Evolutionary conservation across 192 early-diverging fungal species (phyloP), one percentile per base, ranked within the genome.

Genomic region (Coemansia sp.): DNA sequence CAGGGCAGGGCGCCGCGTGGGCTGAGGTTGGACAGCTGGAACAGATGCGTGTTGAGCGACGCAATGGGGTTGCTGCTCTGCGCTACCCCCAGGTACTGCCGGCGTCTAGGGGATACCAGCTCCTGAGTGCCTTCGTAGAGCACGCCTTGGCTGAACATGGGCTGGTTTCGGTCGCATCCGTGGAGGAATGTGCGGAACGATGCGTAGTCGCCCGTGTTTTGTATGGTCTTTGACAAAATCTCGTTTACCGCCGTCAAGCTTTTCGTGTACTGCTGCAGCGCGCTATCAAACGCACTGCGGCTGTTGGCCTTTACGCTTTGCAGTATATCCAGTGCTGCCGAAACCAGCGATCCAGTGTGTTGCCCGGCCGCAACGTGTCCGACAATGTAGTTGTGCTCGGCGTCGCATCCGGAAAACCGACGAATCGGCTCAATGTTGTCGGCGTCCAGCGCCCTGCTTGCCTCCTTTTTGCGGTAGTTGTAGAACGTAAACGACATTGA

Each of bases 161-260:
- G 82, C 81, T 91, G 88, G 64, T 87, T 85, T 77, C 87, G 90
- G 41, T 26, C 31, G 47, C 84, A 86, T 6, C 90, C 92, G 84
- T 88, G 91, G 48, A 95, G 90, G 68, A 91, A 95, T 1, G 92
- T 92, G n/a, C 91, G 78, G 81, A 93, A 95, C 66, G 88, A 85
- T 33, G 84, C 64, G 45, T 95, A 93, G 52, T 90, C 90, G 3
- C 61, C 74, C 19, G 88, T 80, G 18, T 80, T 53, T 42, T 73
- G 66, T 84, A 90, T 87, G 81, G 92, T 93, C 25, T 80, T 82
- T 29, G 90, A 85, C 87, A 95, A 84, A 46, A 87, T 83, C 15
- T 59, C 60, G 68, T 93, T 93, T 57, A 92, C 90, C 22, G 60
- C 60, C 3, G 70, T 55, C 66, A 91, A 84, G 5, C 86, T 84